Evolutionary conservation across 2,329 filamentous ascomycete genomes (phyloP), one percentile per base, ranked within the genome.

Genomic region (Fusarium tanahbumbuense): DNA sequence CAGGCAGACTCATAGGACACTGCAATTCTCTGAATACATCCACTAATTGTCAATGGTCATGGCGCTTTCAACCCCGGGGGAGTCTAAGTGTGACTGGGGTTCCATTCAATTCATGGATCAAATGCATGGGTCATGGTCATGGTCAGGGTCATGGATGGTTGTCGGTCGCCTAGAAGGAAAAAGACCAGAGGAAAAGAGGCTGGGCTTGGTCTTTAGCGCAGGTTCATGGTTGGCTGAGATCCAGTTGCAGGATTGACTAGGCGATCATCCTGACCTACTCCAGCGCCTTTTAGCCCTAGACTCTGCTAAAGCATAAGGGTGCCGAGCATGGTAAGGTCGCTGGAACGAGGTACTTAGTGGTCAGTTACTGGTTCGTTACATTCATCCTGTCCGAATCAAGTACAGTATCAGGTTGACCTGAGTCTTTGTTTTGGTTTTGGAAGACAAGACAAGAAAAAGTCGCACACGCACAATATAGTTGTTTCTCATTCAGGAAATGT

Each of bases 381-480:
- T 52, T 37, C 34, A 37, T 37, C 34, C 34, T 37, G 18, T 37
- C 60, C 60, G 44, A 44, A 42, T 23, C 47, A 55, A 65, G 64
- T 56, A 64, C 64, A 65, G 68, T 56, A 64, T 68, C 57, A 61
- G 59, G 59, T 68, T 55, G 64, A 70, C 64, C 59, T 71, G 64
- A 71, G 59, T 46, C 55, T 53, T 58, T 37, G 40, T 32, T 37
- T 34, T 50, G 34, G 44, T 20, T 30, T 34, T 45, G 23, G 42
- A 22, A 25, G 42, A 18, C 42, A 45, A 3, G 15, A 13, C 8
- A 52, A 25, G 23, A 41, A 41, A 41, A 34, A 41, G 41, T 28
- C n/a, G 18, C 37, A 13, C 34, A 32, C 32, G 58, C 30, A 42
- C 34, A 32, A 45, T 30, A 13, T 22, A n/a, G 10, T 27, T 25